phyloP scores from a whole-genome alignment of 1,284 basidiomycete species.

The Omphalotus olearius region DNA sequence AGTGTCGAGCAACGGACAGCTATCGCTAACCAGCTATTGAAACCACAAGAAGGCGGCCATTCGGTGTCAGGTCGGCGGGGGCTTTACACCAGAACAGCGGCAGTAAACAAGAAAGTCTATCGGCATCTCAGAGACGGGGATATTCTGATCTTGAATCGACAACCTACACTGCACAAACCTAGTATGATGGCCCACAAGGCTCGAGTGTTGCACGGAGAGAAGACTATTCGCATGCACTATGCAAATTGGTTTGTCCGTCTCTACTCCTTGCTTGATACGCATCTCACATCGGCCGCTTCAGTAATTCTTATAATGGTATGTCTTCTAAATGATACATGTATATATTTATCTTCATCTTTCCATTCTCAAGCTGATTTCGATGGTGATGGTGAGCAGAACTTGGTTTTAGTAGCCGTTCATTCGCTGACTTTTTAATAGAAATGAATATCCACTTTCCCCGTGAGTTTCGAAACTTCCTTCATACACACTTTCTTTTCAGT shows the following conservation, averaged over 20 bases:
- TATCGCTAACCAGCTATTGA: constrained; percentile 95
- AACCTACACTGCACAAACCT: constrained; percentile 99
- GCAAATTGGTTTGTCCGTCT: constrained; percentile 80
- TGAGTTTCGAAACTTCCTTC: constrained; percentile 33
- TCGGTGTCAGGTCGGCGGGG: constrained; percentile 46
- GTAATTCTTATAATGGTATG: constrained; percentile 95
- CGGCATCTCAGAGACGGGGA: constrained; percentile 95
- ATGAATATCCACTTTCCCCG: constrained; percentile 99
- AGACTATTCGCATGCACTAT: constrained; percentile 99
- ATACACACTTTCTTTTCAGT: too few relatives aligned
- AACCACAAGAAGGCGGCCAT: constrained; percentile 77
- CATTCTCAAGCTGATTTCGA: constrained; percentile 87
- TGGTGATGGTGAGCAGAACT: constrained; percentile 73
- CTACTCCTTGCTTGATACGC: not conserved
- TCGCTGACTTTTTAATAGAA: constrained; percentile 44
- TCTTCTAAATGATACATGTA: not conserved
- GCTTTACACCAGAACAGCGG: constrained; percentile 65
- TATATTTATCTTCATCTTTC: constrained; percentile 1
- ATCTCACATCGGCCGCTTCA: constrained; percentile 25
- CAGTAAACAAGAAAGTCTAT: constrained; percentile 96
- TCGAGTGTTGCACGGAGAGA: constrained; percentile 90
- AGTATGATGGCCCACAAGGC: constrained; percentile 99
- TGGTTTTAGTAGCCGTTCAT: constrained; percentile 7
- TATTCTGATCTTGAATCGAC: constrained; percentile 94
- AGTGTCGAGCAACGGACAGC: constrained; percentile 88